Evolutionary conservation across 495 filamentous ascomycete genomes (phyloP), one percentile per base, ranked within the genome.

Genomic region (Pyrenula aspistea): DNA sequence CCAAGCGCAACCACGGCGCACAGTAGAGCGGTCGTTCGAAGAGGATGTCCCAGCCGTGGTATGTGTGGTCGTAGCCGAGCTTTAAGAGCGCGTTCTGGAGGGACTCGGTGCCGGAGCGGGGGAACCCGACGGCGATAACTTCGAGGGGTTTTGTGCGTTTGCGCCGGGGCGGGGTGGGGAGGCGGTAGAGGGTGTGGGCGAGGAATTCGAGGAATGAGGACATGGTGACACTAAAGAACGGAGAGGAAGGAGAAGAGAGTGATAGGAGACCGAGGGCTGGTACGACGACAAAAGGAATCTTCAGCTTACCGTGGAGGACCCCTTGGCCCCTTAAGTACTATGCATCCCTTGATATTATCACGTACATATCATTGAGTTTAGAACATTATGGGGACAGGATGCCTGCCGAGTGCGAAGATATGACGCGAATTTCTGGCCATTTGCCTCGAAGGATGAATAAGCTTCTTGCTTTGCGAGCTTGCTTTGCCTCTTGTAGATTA

Each of bases 51-150:
- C 59, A 68, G 23, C 66, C 66, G 57, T 70, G 67, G 49, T 64
- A 70, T 48, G 61, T 55, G 49, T 61, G 59, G 23, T 61, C 62
- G 57, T 66, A 64, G n/a, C 64, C 64, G 12, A 70, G 65, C 20
- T 59, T 59, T 1, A 25, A 24, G 11, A 70, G 61, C 1, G 63
- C 67, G 4, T 49, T 49, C 0, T 53, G 47, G 15, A 70, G 65
- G 0, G 65, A 68, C 22, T 66, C 65, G 2, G 64, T 70, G 48
- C 60, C 67, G n/a, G 64, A 61, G 49, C 67, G 62, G 21, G 62
- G 60, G 47, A 67, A 54, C 12, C 67, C 67, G 3, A 68, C 57
- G 4, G 59, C 61, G 21, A 70, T 55, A 3, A 68, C 62, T 19
- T 59, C 55, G 54, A 67, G 58, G 20, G 65, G 63, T 15, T 60